Evolutionary conservation across 192 early-diverging fungal species (phyloP), one percentile per base, ranked within the genome.

Genomic region (Backusella mclennaniae): DNA sequence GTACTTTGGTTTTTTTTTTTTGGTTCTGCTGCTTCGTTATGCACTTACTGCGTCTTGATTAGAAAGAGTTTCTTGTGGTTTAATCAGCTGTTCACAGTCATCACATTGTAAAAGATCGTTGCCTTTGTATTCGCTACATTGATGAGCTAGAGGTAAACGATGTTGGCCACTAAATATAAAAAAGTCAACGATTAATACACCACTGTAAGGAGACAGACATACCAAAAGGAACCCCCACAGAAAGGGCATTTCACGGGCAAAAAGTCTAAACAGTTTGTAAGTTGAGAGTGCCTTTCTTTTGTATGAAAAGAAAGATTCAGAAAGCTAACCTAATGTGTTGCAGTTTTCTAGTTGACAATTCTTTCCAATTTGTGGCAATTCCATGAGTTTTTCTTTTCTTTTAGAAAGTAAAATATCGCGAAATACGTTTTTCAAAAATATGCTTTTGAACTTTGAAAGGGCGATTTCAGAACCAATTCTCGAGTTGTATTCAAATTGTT

Each of bases 311-410:
- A 1, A n/a, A 35, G 19, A 21, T 23, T 12, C 12, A 41, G 59
- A 36, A 53, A 17, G 17, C 5, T 36, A 56, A 67, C 74, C 74
- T 67, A 75, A 75, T n/a, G 59, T 9, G 35, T 67, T 29, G 42
- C 74, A 75, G 14, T 36, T 29, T 9, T 26, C 42, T 35, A 67
- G 31, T 42, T 63, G n/a, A 42, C 74, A 75, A 35, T 75, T 66
- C n/a, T 67, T 39, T 11, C 74, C 74, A 35, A 75, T 49, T 41
- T 75, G 23, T n/a, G 74, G 74, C 11, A 75, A 33, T 75, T 75
- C 74, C 74, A 75, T 75, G 15, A 44, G 33, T 33, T 33, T 33
- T 33, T 33, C 3, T 3, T 33, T 33, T 33, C 42, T 44, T 44
- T 44, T 44, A 17, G 38, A 39, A 39, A 39, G 11, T 39, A 39